phyloP scores from a whole-genome alignment of 352 stramenopile genomes.

The Phytophthora tentaculata region DNA sequence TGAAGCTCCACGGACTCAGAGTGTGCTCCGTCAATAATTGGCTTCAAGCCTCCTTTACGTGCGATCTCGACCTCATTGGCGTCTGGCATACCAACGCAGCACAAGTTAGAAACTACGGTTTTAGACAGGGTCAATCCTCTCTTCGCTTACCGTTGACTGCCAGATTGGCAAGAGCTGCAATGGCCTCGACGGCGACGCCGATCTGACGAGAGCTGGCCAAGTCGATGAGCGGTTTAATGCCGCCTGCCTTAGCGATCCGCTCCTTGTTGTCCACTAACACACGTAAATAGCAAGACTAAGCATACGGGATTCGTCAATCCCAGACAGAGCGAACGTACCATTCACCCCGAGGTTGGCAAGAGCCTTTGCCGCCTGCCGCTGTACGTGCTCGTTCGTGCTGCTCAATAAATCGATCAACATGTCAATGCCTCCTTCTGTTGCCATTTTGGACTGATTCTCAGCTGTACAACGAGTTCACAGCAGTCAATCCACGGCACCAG shows the following conservation, averaged over 20 bases:
- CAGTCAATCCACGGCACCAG: neutral
- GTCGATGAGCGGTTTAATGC: constrained; percentile 88
- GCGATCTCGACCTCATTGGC: constrained; percentile 94
- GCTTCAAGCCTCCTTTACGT: constrained; percentile 84
- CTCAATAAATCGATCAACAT: constrained; percentile 93
- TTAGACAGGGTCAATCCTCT: neutral
- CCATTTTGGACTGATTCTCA: constrained; percentile 95
- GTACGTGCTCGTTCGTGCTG: constrained; percentile 87
- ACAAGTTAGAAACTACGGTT: constrained; percentile 5
- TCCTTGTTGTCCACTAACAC: constrained; percentile 92
- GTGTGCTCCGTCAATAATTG: constrained; percentile 88
- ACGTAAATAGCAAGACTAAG: neutral
- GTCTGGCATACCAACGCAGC: constrained; percentile 61
- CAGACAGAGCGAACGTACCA: constrained; percentile 36
- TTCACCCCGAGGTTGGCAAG: constrained; percentile 95
- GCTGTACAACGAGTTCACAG: constrained; percentile 44
- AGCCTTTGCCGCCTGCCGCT: constrained; percentile 94
- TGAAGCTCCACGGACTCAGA: constrained; percentile 88
- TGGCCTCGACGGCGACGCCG: constrained; percentile 89
- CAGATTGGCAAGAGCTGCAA: constrained; percentile 94
- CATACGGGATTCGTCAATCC: constrained; percentile 1
- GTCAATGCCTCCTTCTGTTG: constrained; percentile 92
- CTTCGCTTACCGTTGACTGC: constrained; percentile 88
- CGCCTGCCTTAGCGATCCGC: constrained; percentile 89
- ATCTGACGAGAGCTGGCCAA: constrained; percentile 86